Conservation (phyloP, 805 yeast species). For the Saccharomycopsis selenospora region DNA sequence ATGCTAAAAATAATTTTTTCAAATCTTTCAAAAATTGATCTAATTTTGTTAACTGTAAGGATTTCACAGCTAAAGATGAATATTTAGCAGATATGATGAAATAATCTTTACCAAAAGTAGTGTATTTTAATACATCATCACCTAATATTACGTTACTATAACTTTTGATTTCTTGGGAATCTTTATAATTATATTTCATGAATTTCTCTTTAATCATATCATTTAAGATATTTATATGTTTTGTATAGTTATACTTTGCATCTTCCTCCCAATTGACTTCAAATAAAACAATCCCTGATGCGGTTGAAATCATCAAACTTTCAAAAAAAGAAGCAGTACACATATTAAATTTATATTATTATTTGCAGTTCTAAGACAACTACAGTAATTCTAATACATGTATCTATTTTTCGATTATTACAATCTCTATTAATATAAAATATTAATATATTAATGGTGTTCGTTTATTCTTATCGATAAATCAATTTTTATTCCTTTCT, state of each 20-base stretch:
- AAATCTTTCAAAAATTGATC: conserved; percentile 10
- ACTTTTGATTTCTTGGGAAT: conserved; percentile 6
- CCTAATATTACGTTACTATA: conserved; percentile 5
- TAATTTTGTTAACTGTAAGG: conserved; percentile 10
- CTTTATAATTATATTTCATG: conserved; percentile 7
- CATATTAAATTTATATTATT: no score
- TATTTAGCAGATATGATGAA: conserved; percentile 8
- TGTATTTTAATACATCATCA: conserved; percentile 15
- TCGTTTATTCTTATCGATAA: no score
- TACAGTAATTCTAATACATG: no score
- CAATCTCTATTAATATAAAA: no score
- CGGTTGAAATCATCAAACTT: conserved; percentile 15
- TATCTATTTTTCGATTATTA: no score
- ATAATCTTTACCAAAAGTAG: conserved; percentile 10
- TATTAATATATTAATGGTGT: no score
- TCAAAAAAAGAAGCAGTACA: background rate
- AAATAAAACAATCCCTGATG: conserved; percentile 18
- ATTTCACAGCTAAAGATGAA: conserved; percentile 6
- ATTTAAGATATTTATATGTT: conserved; percentile 10
- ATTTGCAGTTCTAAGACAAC: no score
- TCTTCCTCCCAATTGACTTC: conserved; percentile 2
- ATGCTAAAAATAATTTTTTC: conserved; percentile 18
- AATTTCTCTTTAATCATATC: conserved; percentile 12
- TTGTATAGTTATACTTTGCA: background rate
- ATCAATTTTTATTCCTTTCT: no score